Percentiles rank a stretch among this genome's conserved stretches.
phyloP scores from a whole-genome alignment of 2,329 filamentous ascomycete species.

The Pseudogymnoascus destructans region DNA sequence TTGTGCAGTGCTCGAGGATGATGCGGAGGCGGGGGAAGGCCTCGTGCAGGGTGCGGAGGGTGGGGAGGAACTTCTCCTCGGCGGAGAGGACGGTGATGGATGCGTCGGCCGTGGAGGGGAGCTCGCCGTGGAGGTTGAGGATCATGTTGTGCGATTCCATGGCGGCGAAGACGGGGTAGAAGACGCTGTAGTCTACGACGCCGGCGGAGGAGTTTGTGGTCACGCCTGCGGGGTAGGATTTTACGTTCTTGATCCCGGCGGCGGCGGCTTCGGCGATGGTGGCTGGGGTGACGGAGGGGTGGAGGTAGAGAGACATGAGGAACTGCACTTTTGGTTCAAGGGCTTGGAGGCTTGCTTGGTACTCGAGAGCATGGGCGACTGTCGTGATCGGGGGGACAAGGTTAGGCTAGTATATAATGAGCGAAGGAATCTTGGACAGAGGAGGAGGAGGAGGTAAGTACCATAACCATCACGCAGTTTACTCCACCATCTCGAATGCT shows the following conservation, averaged over 20 bases:
- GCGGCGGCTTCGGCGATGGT: conserved; percentile 20
- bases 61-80: conserved; percentile 69
- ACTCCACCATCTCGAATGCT: conserved; percentile 48
- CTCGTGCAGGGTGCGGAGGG: conserved; percentile 57
- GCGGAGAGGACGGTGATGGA: conserved; percentile 50
- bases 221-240: conserved; percentile 35
- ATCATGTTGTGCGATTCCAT: conserved; percentile 77
- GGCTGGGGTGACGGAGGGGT: conserved; percentile 19
- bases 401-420: conserved; percentile 39
- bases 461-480: conserved; percentile 46
- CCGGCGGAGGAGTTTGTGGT: conserved; percentile 57
- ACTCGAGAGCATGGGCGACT: conserved; percentile 50
- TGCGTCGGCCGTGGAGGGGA: conserved; percentile 33
- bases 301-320: conserved; percentile 51
- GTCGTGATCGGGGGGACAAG: conserved; percentile 50
- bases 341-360: conserved; percentile 46
- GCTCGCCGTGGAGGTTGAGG: conserved; percentile 90
- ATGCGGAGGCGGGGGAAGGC: conserved; percentile 61
- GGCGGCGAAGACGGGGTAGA: conserved; percentile 70
- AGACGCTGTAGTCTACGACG: conserved; percentile 55
- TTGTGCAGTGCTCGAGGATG: conserved; percentile 77
- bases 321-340: conserved; percentile 51
- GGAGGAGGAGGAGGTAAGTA: conserved; percentile 20
- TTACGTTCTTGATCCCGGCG: conserved; percentile 22
- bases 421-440: conserved; percentile 10